A percentile compares a stretch with the other conserved stretches of the same genome.
phyloP scores from a whole-genome alignment of 495 filamentous ascomycete genomes.

The Neurospora cerealis region DNA sequence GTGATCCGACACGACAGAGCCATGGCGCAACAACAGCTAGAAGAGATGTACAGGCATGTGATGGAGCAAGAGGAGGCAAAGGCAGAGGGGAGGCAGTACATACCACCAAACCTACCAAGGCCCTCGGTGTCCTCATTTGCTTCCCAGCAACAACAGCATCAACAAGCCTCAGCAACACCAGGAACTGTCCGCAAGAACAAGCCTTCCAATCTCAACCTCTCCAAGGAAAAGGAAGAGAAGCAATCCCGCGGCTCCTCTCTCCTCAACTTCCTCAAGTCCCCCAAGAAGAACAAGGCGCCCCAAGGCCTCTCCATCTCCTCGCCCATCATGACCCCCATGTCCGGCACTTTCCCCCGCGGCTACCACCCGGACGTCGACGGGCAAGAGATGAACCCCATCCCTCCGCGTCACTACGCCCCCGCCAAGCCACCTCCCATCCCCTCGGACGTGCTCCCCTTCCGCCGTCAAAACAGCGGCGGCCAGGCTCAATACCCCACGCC shows the following conservation, averaged over 20 bases:
- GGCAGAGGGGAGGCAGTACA: conserved; percentile 29
- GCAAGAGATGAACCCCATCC: conserved; percentile 41
- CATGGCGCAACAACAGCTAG: conserved; percentile 68
- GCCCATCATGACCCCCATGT: conserved; percentile 45
- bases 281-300: conserved; percentile 31
- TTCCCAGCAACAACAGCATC: conserved; percentile 13
- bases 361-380: conserved; percentile 18
- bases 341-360: conserved; percentile 37
- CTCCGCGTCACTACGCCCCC: conserved; percentile 39
- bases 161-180: conserved; percentile 11
- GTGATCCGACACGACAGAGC: conserved; percentile 63
- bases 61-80: conserved; percentile 79
- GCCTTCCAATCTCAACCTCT: conserved; percentile 36
- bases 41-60: conserved; percentile 82
- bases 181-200: conserved; percentile 29
- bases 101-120: conserved; percentile 20
- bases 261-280: conserved; percentile 42
- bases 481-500: conserved; percentile 31
- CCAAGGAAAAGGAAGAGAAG: conserved; percentile 25
- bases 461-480: conserved; percentile 16
- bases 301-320: conserved; percentile 41
- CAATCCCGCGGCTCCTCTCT: conserved; percentile 42
- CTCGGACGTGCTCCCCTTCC: conserved; percentile 32
- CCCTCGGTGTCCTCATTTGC: conserved; percentile 23
- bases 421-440: conserved; percentile 36